Evolutionary conservation across 192 early-diverging fungal species (phyloP).

Genomic region (Lobosporangium transversale): DNA sequence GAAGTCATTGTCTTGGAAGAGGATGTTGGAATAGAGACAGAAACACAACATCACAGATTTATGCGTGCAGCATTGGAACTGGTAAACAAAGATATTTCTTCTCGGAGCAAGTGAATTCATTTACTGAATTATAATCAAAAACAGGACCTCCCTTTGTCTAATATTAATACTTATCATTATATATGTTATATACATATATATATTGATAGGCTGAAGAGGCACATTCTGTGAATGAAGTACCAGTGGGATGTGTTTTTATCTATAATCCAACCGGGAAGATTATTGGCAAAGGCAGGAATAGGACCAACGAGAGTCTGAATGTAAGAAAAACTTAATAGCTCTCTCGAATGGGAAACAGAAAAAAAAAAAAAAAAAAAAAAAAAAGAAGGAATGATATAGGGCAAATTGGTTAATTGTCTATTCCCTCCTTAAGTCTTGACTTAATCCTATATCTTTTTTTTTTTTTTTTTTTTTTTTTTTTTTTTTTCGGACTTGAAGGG

Average conservation of each 20-base stretch:
- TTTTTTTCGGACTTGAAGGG: constrained; percentile 61
- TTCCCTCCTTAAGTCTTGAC: neutral
- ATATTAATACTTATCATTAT: no score
- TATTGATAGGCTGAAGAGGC: constrained; percentile 81
- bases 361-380: no score
- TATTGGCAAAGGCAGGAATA: constrained; percentile 87
- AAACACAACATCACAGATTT: constrained; percentile 44
- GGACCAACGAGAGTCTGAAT: constrained; percentile 87
- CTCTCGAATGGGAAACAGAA: neutral
- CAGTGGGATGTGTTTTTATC: constrained; percentile 97
- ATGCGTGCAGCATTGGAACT: constrained; percentile 51
- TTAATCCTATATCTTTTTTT: neutral
- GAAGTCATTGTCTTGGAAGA: no score
- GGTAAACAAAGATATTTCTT: constrained; percentile 7
- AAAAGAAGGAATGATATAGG: no score
- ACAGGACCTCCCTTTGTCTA: no score
- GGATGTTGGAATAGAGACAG: constrained; percentile 8
- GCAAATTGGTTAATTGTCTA: no score
- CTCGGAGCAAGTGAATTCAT: no score
- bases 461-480: neutral
- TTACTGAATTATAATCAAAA: no score
- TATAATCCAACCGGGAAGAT: constrained; percentile 60
- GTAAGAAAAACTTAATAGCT: constrained; percentile 58
- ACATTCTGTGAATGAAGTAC: constrained; percentile 84
- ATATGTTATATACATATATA: no score